Evolutionary conservation across 352 stramenopile species (phyloP), one percentile per base, ranked within the genome.

Genomic region (Globisporangium mamillatum): DNA sequence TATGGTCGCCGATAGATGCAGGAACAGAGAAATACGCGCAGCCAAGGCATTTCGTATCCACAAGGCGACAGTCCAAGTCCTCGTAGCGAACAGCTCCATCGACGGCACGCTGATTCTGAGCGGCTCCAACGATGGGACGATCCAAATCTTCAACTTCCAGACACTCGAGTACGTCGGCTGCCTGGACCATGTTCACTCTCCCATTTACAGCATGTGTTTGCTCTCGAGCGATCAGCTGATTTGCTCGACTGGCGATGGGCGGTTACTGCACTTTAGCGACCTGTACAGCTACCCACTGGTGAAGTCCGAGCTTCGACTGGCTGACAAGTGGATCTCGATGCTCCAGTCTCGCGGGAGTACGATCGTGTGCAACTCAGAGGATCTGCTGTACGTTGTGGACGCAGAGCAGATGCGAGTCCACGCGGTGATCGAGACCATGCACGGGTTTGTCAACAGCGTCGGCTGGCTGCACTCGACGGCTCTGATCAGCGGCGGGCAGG

Each of bases 71-170:
- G 75, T 93, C 1, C 86, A 92, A 64, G 79, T 73, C 25, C 74
- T 93, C 24, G 59, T 73, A 1, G 54, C 63, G 9, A 64, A 48
- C n/a, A 54, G 24, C 20, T 67, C 32, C 1, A 5, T 34, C 16
- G 58, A 70, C 6, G n/a, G 60, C 32, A 52, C 55, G 24, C 46
- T 84, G n/a, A 70, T 91, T 5, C 72, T 86, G 22, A 90, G 78
- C 36, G 79, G 82, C 24, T 93, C 86, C n/a, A 93, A 83, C 70
- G 83, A 93, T 34, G 82, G 84, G 0, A 87, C 77, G 4, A 90
- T 93, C 48, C 86, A 93, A 46, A 74, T 87, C 46, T 93, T 91
- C 63, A 79, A 84, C 32, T 68, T 75, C 0, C 63, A 60, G 18
- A 80, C 71, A 1, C 68, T 85, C 27, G 60, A 80, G 32, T 76